These are phyloP conservation scores for Ocimum tenuiflorum DNA, from an alignment of 257 asterid genomes.

Conservation along the genomic window DNA sequence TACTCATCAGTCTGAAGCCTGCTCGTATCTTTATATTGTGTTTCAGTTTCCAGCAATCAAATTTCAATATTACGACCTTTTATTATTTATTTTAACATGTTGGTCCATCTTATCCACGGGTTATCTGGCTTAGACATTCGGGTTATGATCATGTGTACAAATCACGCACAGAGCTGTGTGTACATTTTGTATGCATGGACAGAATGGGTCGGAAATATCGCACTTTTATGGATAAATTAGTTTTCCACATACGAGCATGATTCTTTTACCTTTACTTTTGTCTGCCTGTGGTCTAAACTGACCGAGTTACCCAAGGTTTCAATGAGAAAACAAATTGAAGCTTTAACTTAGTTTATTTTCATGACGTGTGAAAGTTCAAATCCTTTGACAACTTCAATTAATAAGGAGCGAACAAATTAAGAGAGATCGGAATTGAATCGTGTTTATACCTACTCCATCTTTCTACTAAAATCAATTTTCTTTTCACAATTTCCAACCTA, in stretches of 20 bases:
- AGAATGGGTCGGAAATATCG: background rate
- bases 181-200: background rate
- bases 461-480: no score
- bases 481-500: no score
- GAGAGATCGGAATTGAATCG: no score
- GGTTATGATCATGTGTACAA: background rate
- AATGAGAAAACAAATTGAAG: no score
- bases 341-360: no score
- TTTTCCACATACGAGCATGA: background rate
- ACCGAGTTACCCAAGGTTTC: no score
- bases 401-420: no score
- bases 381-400: no score
- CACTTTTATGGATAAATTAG: background rate
- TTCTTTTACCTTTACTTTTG: no score
- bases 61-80: background rate
- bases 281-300: no score
- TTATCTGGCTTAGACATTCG: background rate
- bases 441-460: no score
- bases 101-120: background rate
- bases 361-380: no score
- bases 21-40: slow-evolving; percentile 13
- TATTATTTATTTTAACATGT: background rate
- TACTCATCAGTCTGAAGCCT: background rate
- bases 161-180: background rate
- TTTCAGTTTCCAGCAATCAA: background rate